Evolutionary conservation across 1,284 basidiomycete species (phyloP), one percentile per base, ranked within the genome.

Genomic region (Ustilago bromivora): DNA sequence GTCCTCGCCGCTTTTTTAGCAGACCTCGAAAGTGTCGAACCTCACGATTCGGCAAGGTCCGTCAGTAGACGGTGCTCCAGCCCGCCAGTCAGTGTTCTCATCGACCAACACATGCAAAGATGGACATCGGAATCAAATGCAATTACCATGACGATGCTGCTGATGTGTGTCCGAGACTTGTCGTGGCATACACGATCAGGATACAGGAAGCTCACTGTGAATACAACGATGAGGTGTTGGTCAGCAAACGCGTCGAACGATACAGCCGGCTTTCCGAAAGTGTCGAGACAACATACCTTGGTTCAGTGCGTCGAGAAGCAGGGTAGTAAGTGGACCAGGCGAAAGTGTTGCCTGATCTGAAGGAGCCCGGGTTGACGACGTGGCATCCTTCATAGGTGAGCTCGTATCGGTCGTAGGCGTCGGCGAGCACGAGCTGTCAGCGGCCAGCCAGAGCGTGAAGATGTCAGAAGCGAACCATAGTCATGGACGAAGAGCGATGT

Each of bases 371-470:
- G 86, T 99, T 99, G 89, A 99, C 95, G 35, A 99, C 97, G 87
- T 98, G 96, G 84, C 97, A 99, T 7, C 94, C 95, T 60, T 96
- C 96, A 85, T 99, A 99, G 1, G 96, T 99, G 78, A 98, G 89
- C 82, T 97, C 95, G 86, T 94, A 99, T 41, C 93, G 90, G 84
- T 98, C 96, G 86, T 97, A 98, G 86, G 93, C 95, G 87, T 99
- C 97, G 1, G 97, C 97, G 12, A 99, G 89, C n/a, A 99, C 90
- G 28, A 98, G 89, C 23, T 94, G 96, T 81, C 38, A 38, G 31
- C 23, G 23, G 23, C 23, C 23, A 52, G 53, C 36, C 43, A 58
- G 17, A 57, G 57, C 57, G 12, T 41, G 41, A 28, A 66, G 17
- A 40, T 40, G 15, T 28, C 58, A 19, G 40, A 52, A 32, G 11